Conservation (phyloP, 495 filamentous ascomycete genomes). For the Penicillium cosmopolitanum region DNA sequence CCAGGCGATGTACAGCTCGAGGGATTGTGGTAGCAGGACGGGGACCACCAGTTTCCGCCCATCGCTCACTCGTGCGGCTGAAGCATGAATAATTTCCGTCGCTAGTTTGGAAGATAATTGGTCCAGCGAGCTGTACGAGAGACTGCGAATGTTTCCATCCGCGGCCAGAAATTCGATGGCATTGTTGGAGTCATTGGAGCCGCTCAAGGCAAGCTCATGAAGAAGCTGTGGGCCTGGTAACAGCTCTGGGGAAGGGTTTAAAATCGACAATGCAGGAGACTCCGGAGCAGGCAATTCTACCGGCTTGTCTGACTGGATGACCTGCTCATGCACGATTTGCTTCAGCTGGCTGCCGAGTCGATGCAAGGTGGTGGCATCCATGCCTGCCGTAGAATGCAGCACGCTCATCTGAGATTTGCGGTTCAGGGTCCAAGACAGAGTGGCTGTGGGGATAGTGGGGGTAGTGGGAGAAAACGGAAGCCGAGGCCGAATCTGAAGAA, state of each 20-base stretch:
- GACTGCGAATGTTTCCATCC: slow-evolving; percentile 41
- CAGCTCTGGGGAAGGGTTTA: slow-evolving; percentile 58
- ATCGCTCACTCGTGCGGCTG: slow-evolving; percentile 17
- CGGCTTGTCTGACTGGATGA: slow-evolving; percentile 14
- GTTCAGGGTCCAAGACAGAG: slow-evolving; percentile 28
- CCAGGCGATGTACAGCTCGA: slow-evolving; percentile 70
- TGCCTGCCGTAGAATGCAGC: slow-evolving; percentile 28
- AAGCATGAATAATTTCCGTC: slow-evolving; percentile 39
- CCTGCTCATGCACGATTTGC: slow-evolving; percentile 26
- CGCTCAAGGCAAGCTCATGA: slow-evolving; percentile 60
- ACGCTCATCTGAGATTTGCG: slow-evolving; percentile 23
- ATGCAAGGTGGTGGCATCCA: slow-evolving; percentile 26
- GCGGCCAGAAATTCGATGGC: slow-evolving; percentile 65
- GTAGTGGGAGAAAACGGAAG: not conserved
- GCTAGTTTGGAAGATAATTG: slow-evolving; percentile 57
- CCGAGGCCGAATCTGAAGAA: not conserved
- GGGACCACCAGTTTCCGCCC: slow-evolving; percentile 58
- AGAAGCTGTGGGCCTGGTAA: slow-evolving; percentile 65
- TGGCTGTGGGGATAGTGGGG: slow-evolving; percentile 2
- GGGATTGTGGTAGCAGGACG: slow-evolving; percentile 69
- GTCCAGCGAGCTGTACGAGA: slow-evolving; percentile 67
- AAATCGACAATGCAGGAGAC: slow-evolving; percentile 54
- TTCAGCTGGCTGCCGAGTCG: slow-evolving; percentile 33
- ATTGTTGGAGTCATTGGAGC: slow-evolving; percentile 17
- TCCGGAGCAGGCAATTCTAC: slow-evolving; percentile 18